Conservation (phyloP, 371 early-diverging fungal genomes). For the Mortierella sp. region DNA sequence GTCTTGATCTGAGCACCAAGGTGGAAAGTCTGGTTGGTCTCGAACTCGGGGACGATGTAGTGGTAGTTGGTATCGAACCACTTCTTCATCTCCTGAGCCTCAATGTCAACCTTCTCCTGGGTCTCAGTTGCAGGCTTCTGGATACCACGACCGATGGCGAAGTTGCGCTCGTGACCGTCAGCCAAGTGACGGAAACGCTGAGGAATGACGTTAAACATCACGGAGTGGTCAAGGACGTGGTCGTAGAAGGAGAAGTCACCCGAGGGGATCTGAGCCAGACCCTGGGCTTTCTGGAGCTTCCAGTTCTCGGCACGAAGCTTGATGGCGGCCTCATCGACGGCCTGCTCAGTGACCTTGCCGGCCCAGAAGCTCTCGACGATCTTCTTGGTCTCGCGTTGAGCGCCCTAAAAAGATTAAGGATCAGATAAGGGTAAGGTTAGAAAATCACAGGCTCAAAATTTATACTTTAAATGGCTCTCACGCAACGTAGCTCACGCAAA, state of each 20-base stretch:
- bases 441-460: slow-evolving; percentile 1
- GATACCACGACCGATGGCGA: slow-evolving; percentile 97
- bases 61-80: slow-evolving; percentile 98
- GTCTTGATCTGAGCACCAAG: slow-evolving; percentile 79
- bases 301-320: slow-evolving; percentile 91
- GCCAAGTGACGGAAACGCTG: slow-evolving; percentile 75
- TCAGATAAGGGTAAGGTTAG: slow-evolving; percentile 3
- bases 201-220: slow-evolving; percentile 84
- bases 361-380: slow-evolving; percentile 94
- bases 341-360: slow-evolving; percentile 83
- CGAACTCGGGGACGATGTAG: slow-evolving; percentile 88
- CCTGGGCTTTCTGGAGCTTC: slow-evolving; percentile 84
- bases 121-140: slow-evolving; percentile 78
- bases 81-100: slow-evolving; percentile 96
- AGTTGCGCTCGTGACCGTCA: slow-evolving; percentile 86
- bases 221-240: slow-evolving; percentile 91
- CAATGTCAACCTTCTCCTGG: slow-evolving; percentile 82
- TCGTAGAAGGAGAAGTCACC: slow-evolving; percentile 97
- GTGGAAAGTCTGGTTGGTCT: slow-evolving; percentile 78
- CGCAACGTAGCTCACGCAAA: neutral
- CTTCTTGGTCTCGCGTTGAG: slow-evolving; percentile 91
- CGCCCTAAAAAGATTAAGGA: slow-evolving; percentile 62
- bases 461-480: neutral
- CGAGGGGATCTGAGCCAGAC: slow-evolving; percentile 88
- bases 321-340: slow-evolving; percentile 79